Evolutionary conservation across 495 filamentous ascomycete genomes (phyloP), one percentile per base, ranked within the genome.

Genomic region (Penicillium parvum): DNA sequence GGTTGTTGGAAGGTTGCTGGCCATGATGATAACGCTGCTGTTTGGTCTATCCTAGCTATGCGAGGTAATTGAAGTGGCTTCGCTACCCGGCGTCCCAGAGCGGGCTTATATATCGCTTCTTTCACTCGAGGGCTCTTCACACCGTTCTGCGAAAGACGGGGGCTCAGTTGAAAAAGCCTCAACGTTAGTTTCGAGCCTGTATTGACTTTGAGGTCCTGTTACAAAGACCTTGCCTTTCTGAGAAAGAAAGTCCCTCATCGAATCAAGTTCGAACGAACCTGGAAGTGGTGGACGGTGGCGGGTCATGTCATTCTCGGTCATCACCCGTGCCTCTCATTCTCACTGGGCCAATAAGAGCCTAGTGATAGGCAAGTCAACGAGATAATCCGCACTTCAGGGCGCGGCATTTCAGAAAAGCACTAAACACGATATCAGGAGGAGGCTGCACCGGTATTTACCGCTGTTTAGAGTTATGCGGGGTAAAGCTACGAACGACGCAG

Each of bases 381-480:
- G n/a, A 32, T 17, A 27, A 30, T 32, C 22, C 27, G 21, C 16
- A 18, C 19, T 28, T n/a, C 10, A 37, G 7, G 15, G 4, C 26
- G 26, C 15, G 17, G 27, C 37, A 17, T 20, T 5, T 30, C 37
- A 7, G 37, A 5, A 28, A 28, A 28, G 5, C 37, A 19, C 9
- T 14, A 19, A 8, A 14, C 37, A 40, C n/a, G n/a, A 28, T 16
- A 16, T 28, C 8, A 27, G 26, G 15, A 40, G 8, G 14, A 14
- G 3, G 3, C 36, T 12, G 3, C 30, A 16, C 12, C 4, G 14
- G 25, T 11, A 29, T 40, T 26, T n/a, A 19, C 16, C 37, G 25
- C 37, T 40, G 21, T 3, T 25, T 17, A 15, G 5, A 19, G 27
- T 40, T 27, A 40, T 40, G 37, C 37, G 37, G 37, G 37, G 37